These are phyloP conservation scores for Termitomyces titanicus DNA, from an alignment of 768 basidiomycete species.

Conservation along the genomic window DNA sequence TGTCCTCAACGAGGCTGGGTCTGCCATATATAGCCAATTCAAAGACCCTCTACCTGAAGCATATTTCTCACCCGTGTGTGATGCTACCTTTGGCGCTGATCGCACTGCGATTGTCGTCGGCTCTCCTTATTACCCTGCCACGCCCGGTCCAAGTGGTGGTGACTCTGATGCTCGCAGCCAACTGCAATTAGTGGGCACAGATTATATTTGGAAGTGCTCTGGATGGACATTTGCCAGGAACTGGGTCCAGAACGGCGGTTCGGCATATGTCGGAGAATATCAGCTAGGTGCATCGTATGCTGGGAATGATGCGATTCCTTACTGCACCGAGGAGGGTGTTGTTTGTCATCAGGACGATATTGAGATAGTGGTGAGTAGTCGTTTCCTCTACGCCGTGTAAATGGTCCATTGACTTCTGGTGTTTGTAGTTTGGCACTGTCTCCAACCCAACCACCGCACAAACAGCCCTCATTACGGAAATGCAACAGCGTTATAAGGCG, in stretches of 20 bases:
- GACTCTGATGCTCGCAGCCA: slow-evolving; percentile 51
- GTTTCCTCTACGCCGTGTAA: neutral
- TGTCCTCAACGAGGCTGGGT: slow-evolving; percentile 68
- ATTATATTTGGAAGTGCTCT: slow-evolving; percentile 68
- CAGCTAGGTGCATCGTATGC: slow-evolving; percentile 69
- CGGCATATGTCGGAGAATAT: slow-evolving; percentile 65
- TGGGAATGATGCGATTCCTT: slow-evolving; percentile 51
- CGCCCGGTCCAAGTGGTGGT: slow-evolving; percentile 21
- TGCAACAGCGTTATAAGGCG: slow-evolving; percentile 64
- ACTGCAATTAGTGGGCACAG: slow-evolving; percentile 59
- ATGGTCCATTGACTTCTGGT: slow-evolving; percentile 1
- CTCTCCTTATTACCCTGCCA: slow-evolving; percentile 44
- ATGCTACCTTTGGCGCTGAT: slow-evolving; percentile 40
- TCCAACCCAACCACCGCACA: slow-evolving; percentile 53
- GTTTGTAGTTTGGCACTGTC: slow-evolving; percentile 50
- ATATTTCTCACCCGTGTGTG: slow-evolving; percentile 35
- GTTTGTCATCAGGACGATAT: slow-evolving; percentile 87
- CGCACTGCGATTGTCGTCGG: slow-evolving; percentile 40
- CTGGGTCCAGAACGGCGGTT: slow-evolving; percentile 64
- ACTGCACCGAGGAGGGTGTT: slow-evolving; percentile 51
- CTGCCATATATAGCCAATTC: slow-evolving; percentile 50
- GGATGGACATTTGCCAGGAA: slow-evolving; percentile 67
- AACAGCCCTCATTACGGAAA: slow-evolving; percentile 54
- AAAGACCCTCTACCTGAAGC: slow-evolving; percentile 32
- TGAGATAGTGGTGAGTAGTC: slow-evolving; percentile 59